These are phyloP conservation scores for Camellia lanceoleosa DNA, from an alignment of 148 eudicot species.

Conservation along the genomic window DNA sequence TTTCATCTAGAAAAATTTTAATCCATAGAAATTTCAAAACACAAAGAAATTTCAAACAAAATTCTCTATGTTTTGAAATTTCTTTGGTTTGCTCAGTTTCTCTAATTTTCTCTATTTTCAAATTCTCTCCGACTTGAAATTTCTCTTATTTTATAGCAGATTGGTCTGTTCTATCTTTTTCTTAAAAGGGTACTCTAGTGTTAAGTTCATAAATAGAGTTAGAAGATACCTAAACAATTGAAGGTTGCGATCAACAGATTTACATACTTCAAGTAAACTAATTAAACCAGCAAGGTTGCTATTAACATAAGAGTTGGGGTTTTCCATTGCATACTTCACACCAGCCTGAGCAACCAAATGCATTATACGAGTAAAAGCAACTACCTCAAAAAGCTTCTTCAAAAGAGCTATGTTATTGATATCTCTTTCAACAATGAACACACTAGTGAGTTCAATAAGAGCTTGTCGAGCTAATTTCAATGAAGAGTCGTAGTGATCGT, in stretches of 20 bases:
- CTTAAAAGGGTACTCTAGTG: slow-evolving; percentile 75
- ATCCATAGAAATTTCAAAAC: no score
- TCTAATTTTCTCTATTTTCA: no score
- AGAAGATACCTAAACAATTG: slow-evolving; percentile 81
- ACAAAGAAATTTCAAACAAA: no score
- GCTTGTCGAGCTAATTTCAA: slow-evolving; percentile 62
- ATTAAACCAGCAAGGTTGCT: slow-evolving; percentile 79
- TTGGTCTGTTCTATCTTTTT: slow-evolving; percentile 73
- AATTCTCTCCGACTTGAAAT: no score
- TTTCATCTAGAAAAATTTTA: no score
- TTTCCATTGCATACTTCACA: slow-evolving; percentile 79
- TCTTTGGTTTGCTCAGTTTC: no score
- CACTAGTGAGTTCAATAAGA: slow-evolving; percentile 49
- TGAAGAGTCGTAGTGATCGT: slow-evolving; percentile 70
- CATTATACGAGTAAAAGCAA: slow-evolving; percentile 68
- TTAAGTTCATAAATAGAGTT: slow-evolving; percentile 79
- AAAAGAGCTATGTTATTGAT: slow-evolving; percentile 55
- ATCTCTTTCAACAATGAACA: slow-evolving; percentile 73
- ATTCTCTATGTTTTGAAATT: no score
- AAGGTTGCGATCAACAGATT: slow-evolving; percentile 65
- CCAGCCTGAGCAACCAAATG: slow-evolving; percentile 90
- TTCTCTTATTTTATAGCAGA: slow-evolving; percentile 37
- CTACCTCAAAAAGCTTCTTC: slow-evolving; percentile 58
- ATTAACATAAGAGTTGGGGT: slow-evolving; percentile 75
- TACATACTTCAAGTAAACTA: slow-evolving; percentile 68